phyloP scores from a whole-genome alignment of 257 asterid genomes.

The Henckelia pumila region DNA sequence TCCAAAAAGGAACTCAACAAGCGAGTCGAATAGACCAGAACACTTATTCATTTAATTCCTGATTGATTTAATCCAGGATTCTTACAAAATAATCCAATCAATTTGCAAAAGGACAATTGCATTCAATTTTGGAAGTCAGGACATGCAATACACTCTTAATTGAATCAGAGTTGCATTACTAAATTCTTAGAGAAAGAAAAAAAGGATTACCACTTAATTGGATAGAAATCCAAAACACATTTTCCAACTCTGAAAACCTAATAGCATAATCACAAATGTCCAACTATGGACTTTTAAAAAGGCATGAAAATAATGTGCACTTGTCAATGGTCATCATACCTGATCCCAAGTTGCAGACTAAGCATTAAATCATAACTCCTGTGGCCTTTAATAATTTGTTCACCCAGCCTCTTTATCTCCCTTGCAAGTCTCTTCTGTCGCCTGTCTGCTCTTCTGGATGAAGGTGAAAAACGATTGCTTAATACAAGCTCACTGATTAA shows the following conservation, averaged over 20 bases:
- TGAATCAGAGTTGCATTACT: not conserved
- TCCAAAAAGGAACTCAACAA: too few species aligned
- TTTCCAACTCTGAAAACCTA: not conserved
- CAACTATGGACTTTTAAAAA: not conserved
- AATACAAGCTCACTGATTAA: slow-evolving; percentile 77
- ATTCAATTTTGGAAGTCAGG: not conserved
- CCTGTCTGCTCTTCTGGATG: slow-evolving; percentile 65
- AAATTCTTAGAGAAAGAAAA: not conserved
- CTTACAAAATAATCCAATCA: not conserved
- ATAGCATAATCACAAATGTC: not conserved
- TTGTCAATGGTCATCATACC: slow-evolving; percentile 40
- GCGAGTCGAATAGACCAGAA: too few species aligned
- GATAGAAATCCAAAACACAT: not conserved
- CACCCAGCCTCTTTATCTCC: slow-evolving; percentile 88
- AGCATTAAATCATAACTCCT: slow-evolving; percentile 97
- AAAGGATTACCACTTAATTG: not conserved
- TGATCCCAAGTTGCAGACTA: slow-evolving; percentile 96
- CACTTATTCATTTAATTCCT: too few species aligned
- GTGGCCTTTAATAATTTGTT: slow-evolving; percentile 91
- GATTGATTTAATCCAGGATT: too few species aligned
- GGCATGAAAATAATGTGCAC: not conserved
- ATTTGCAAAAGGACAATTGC: not conserved
- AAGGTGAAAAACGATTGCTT: slow-evolving; percentile 66
- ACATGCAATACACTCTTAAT: not conserved
- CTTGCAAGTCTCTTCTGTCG: slow-evolving; percentile 62